A percentile compares a stretch with the other conserved stretches of the same genome.
Conservation (phyloP, 1,284 basidiomycete species). For the Puccinia horiana region DNA sequence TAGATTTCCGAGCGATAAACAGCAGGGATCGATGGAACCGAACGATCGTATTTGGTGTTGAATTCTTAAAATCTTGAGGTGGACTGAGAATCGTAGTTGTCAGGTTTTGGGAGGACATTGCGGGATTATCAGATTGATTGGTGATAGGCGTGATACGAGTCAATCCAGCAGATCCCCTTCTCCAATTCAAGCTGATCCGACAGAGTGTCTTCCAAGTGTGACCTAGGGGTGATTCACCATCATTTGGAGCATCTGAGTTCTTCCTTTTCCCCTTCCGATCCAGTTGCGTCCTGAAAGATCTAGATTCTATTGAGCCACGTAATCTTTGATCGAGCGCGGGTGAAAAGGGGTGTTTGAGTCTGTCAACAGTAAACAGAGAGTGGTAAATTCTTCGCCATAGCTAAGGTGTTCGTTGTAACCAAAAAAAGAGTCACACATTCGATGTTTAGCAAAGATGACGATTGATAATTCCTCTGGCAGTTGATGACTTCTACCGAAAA, state of each 20-base stretch:
- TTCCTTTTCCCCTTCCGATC: conserved; percentile 33
- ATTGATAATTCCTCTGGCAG: not conserved
- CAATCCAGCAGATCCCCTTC: conserved; percentile 31
- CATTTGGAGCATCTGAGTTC: not conserved
- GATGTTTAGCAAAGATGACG: conserved; percentile 3
- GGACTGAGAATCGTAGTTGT: not conserved
- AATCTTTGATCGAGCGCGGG: conserved; percentile 32
- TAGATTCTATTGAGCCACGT: not conserved
- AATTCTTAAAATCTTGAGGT: not conserved
- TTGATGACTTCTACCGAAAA: not conserved
- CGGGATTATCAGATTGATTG: conserved; percentile 9
- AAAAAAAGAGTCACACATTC: conserved; percentile 5
- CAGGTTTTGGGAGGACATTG: not conserved
- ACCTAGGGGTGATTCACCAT: conserved; percentile 4
- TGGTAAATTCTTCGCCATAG: conserved; percentile 39
- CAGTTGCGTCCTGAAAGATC: not conserved
- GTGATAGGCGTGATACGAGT: conserved; percentile 27
- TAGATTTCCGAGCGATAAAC: conserved; percentile 18
- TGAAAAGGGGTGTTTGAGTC: conserved; percentile 40
- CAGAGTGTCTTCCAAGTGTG: conserved; percentile 44
- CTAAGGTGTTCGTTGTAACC: not conserved
- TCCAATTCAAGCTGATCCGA: conserved; percentile 44
- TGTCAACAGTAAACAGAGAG: not conserved
- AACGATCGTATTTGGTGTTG: conserved; percentile 26
- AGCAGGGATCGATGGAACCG: conserved; percentile 31